phyloP scores from a whole-genome alignment of 2,329 filamentous ascomycete species.

The Phialophora macrospora region DNA sequence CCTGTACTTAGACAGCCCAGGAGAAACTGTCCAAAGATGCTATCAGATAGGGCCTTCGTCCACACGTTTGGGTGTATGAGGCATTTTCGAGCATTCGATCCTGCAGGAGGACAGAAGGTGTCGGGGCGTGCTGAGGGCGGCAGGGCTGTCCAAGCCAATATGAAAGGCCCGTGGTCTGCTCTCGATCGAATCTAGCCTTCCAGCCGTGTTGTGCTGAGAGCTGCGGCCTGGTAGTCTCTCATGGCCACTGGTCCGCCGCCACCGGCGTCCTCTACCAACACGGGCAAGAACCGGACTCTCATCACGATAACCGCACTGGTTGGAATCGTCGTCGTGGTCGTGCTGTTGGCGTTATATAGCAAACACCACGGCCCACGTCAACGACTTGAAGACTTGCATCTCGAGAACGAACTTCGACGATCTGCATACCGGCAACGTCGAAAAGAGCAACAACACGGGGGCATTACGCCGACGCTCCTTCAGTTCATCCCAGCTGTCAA shows the following conservation, averaged over 20 bases:
- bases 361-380: slow-evolving; percentile 1
- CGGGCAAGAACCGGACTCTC: slow-evolving; percentile 8
- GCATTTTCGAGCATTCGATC: slow-evolving; percentile 8
- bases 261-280: background rate
- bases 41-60: slow-evolving; percentile 7
- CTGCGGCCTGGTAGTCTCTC: background rate
- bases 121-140: background rate
- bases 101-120: background rate
- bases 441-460: background rate
- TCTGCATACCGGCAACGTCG: slow-evolving; percentile 9
- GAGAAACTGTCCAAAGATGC: background rate
- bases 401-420: slow-evolving; percentile 13
- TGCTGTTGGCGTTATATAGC: slow-evolving; percentile 13
- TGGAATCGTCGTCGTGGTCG: slow-evolving; percentile 7
- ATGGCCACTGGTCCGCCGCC: slow-evolving; percentile 19
- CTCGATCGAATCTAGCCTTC: background rate
- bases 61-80: background rate
- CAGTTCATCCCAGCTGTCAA: slow-evolving; percentile 13
- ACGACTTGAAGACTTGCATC: slow-evolving; percentile 8
- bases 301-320: slow-evolving; percentile 18
- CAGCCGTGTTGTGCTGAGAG: background rate
- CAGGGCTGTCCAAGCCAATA: background rate
- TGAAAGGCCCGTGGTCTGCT: background rate
- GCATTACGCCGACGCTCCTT: slow-evolving; percentile 2
- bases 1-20: background rate